Percentiles rank a stretch among this genome's conserved stretches.
Evolutionary conservation across 2,329 filamentous ascomycete species (phyloP).

Genomic region (Aspergillus candidus): DNA sequence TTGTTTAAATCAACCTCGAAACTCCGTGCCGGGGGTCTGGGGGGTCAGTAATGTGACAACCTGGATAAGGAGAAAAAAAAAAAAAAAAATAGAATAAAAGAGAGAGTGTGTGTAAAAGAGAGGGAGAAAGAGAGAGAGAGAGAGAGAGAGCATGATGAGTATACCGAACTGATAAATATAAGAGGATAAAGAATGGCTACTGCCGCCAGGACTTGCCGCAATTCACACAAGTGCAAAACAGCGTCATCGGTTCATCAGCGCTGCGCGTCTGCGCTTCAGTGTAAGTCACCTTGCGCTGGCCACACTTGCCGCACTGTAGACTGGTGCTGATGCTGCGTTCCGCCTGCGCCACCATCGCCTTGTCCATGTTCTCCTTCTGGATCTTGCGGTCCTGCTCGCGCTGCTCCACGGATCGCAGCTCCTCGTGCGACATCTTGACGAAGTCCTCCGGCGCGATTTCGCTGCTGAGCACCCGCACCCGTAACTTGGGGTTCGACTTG

Average conservation of each 20-base stretch:
- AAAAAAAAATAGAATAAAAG: neutral
- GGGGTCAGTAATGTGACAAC: constrained; percentile 5
- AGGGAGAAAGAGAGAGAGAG: neutral
- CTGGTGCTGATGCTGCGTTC: constrained; percentile 86
- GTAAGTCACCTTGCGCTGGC: constrained; percentile 90
- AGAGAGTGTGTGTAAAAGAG: neutral
- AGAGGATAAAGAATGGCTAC: constrained; percentile 16
- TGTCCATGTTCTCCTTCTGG: constrained; percentile 90
- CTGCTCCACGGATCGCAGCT: constrained; percentile 82
- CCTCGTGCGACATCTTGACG: constrained; percentile 80
- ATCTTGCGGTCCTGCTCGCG: constrained; percentile 68
- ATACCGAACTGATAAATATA: constrained; percentile 3
- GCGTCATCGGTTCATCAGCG: constrained; percentile 76
- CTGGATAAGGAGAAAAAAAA: constrained; percentile 5
- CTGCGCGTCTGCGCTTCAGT: constrained; percentile 90
- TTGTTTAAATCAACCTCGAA: constrained; percentile 11
- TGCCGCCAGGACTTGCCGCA: constrained; percentile 45
- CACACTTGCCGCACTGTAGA: constrained; percentile 85
- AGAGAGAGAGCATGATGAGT: neutral
- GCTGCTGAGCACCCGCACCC: constrained; percentile 67
- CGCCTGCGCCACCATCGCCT: constrained; percentile 87
- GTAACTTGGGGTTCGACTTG: constrained; percentile 74
- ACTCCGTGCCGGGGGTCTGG: constrained; percentile 11
- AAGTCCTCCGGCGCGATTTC: constrained; percentile 68
- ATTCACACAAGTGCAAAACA: constrained; percentile 45